A percentile compares a stretch with the other conserved stretches of the same genome.
phyloP scores from a whole-genome alignment of 805 yeast species.

The Priceomyces carsonii region DNA sequence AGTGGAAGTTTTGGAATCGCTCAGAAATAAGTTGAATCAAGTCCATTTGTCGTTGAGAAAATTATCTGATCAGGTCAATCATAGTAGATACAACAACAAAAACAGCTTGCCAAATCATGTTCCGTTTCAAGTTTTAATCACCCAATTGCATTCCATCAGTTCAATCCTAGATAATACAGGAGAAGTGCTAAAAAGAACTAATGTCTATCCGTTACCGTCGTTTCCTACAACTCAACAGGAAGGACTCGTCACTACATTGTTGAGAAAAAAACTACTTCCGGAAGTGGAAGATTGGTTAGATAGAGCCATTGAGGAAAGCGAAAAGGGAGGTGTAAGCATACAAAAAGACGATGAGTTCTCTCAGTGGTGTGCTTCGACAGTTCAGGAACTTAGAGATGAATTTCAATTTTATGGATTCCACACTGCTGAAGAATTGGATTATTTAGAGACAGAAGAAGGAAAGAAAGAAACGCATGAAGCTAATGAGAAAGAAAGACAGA shows the following conservation, averaged over 20 bases:
- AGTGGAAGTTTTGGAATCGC: constrained; percentile 39
- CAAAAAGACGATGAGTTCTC: constrained; percentile 62
- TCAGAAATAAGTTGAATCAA: constrained; percentile 43
- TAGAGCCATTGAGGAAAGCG: constrained; percentile 25
- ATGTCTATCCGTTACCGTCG: constrained; percentile 78
- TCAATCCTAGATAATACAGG: constrained; percentile 62
- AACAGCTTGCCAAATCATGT: constrained; percentile 50
- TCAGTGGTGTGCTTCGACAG: constrained; percentile 63
- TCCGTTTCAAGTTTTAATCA: constrained; percentile 78
- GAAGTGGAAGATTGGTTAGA: constrained; percentile 88
- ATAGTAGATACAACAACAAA: constrained; percentile 35
- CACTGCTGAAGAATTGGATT: constrained; percentile 48
- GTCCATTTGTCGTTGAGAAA: constrained; percentile 41
- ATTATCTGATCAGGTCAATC: constrained; percentile 37
- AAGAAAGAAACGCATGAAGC: constrained; percentile 25
- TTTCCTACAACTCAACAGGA: constrained; percentile 88
- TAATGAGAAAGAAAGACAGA: constrained; percentile 19
- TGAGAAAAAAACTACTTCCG: constrained; percentile 86
- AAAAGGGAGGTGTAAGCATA: constrained; percentile 26
- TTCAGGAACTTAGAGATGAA: constrained; percentile 53
- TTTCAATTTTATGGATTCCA: constrained; percentile 64
- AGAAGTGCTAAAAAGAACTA: constrained; percentile 61
- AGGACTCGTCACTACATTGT: constrained; percentile 75
- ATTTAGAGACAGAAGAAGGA: constrained; percentile 33
- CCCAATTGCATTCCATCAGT: constrained; percentile 81